Evolutionary conservation across 2,329 filamentous ascomycete species (phyloP).

Genomic region (Lithohypha guttulata): DNA sequence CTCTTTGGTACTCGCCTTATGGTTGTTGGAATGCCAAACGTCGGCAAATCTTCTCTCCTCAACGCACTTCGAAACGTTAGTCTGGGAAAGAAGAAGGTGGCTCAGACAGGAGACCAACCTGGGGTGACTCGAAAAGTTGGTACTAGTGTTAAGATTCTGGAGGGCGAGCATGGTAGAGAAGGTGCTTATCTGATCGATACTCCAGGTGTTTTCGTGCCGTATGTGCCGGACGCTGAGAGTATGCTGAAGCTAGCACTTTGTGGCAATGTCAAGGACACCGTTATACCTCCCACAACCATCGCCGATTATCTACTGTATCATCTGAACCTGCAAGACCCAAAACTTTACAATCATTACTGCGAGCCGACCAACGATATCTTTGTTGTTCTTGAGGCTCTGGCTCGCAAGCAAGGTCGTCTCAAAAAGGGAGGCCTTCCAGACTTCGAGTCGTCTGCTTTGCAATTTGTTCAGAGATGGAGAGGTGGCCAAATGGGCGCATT

Average conservation of each 20-base stretch:
- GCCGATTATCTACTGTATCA: slow-evolving; percentile 85
- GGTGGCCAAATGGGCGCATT: slow-evolving; percentile 65
- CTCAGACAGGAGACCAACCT: slow-evolving; percentile 73
- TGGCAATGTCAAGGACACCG: slow-evolving; percentile 79
- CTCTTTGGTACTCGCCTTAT: slow-evolving; percentile 77
- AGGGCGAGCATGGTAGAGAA: slow-evolving; percentile 42
- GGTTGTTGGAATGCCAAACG: slow-evolving; percentile 95
- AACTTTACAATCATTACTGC: slow-evolving; percentile 52
- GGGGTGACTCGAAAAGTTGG: slow-evolving; percentile 81
- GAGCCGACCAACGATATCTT: slow-evolving; percentile 75
- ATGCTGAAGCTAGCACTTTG: slow-evolving; percentile 95
- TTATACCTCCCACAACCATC: slow-evolving; percentile 65
- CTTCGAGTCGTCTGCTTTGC: slow-evolving; percentile 61
- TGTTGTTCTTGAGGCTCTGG: slow-evolving; percentile 60
- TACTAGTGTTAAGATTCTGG: slow-evolving; percentile 70
- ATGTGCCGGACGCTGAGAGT: slow-evolving; percentile 68
- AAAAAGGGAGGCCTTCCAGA: slow-evolving; percentile 61
- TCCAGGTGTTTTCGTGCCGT: slow-evolving; percentile 89
- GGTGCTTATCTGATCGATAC: slow-evolving; percentile 84
- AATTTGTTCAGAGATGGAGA: slow-evolving; percentile 74
- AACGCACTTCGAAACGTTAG: slow-evolving; percentile 69
- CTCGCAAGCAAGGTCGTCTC: slow-evolving; percentile 63
- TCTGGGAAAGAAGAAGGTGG: slow-evolving; percentile 57
- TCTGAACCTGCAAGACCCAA: slow-evolving; percentile 58
- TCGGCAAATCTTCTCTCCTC: slow-evolving; percentile 89